These are phyloP conservation scores for Mercurialis annua DNA, from an alignment of 345 rosid genomes.

Conservation along the genomic window DNA sequence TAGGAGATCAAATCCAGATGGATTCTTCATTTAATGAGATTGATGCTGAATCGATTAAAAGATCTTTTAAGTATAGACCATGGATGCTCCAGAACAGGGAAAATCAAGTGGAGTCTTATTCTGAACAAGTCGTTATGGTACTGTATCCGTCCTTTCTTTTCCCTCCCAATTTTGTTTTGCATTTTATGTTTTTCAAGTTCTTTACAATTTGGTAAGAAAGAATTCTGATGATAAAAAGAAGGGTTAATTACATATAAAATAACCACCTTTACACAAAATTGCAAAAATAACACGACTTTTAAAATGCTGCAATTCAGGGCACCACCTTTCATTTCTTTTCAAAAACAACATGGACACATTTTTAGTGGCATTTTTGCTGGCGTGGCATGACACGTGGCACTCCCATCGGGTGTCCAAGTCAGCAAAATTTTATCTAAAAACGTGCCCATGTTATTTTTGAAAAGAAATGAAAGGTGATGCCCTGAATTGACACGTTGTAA, in stretches of 20 bases:
- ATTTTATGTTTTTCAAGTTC: not conserved
- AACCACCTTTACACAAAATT: too few species aligned
- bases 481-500: too few species aligned
- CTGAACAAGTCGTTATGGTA: slow-evolving; percentile 25
- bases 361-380: too few species aligned
- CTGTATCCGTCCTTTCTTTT: slow-evolving; percentile 1
- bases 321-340: too few species aligned
- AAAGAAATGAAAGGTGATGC: too few species aligned
- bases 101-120: slow-evolving; percentile 16
- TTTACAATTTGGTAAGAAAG: not conserved
- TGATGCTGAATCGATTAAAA: slow-evolving; percentile 12
- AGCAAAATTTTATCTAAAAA: too few species aligned
- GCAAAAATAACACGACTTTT: too few species aligned
- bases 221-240: not conserved
- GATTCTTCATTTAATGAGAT: not conserved
- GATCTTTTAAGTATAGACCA: slow-evolving; percentile 27
- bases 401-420: too few species aligned
- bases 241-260: not conserved
- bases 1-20: slow-evolving; percentile 11
- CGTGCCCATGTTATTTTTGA: too few species aligned
- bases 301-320: too few species aligned
- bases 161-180: not conserved
- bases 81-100: slow-evolving; percentile 34
- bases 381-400: too few species aligned
- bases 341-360: too few species aligned